These are phyloP conservation scores for Boletellus dicymbophilus DNA, from an alignment of 1,284 basidiomycete species.

Conservation along the genomic window DNA sequence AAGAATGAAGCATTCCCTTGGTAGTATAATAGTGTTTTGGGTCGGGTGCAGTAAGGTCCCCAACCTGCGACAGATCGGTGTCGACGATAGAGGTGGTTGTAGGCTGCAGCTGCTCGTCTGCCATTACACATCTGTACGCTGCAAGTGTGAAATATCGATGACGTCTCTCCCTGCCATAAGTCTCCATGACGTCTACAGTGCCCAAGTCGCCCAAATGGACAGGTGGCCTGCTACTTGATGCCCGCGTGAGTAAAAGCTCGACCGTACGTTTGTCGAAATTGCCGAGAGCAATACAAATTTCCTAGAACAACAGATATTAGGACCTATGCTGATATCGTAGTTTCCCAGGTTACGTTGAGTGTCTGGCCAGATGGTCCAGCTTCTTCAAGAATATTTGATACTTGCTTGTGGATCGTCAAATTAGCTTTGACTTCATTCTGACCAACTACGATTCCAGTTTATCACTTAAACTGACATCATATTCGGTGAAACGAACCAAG, in stretches of 20 bases:
- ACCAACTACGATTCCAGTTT: conserved; percentile 15
- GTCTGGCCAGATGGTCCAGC: conserved; percentile 70
- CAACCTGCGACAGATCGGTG: conserved; percentile 49
- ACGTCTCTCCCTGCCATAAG: conserved; percentile 75
- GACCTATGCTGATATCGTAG: conserved; percentile 3
- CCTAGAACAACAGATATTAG: conserved; percentile 44
- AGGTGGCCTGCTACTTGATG: conserved; percentile 64
- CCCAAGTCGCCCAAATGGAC: conserved; percentile 69
- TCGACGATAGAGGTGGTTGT: conserved; percentile 41
- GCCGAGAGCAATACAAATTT: conserved; percentile 62
- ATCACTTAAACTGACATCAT: not conserved
- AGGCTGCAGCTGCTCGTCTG: conserved; percentile 59
- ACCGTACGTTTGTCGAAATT: conserved; percentile 78
- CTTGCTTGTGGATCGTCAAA: conserved; percentile 72
- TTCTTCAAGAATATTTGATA: conserved; percentile 67
- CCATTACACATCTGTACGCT: conserved; percentile 56
- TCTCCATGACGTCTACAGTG: conserved; percentile 71
- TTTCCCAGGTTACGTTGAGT: conserved; percentile 50
- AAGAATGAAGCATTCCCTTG: conserved; percentile 39
- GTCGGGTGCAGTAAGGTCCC: conserved; percentile 51
- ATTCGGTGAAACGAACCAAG: conserved; percentile 11
- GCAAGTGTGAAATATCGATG: conserved; percentile 76
- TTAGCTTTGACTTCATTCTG: conserved; percentile 52
- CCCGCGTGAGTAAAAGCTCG: conserved; percentile 71
- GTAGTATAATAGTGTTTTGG: conserved; percentile 55